These are phyloP conservation scores for Aspergillus ochraceoroseus DNA, from an alignment of 2,329 filamentous ascomycete genomes.

Conservation along the genomic window DNA sequence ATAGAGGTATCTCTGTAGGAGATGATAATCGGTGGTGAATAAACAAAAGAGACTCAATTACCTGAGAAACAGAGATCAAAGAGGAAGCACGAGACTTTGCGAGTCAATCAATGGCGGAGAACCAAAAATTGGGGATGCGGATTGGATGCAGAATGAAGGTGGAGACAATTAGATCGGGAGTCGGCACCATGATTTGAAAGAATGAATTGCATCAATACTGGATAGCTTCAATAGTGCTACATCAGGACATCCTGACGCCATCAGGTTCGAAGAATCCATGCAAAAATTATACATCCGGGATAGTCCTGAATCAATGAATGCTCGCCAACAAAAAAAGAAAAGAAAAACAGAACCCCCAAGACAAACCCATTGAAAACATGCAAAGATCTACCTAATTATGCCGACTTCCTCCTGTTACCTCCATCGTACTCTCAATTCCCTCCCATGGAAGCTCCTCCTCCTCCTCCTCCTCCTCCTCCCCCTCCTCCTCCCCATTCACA, in stretches of 20 bases:
- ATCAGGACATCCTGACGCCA: constrained; percentile 11
- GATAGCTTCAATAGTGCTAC: constrained; percentile 10
- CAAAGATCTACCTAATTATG: constrained; percentile 13
- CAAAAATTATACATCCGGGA: background rate
- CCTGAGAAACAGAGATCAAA: no score
- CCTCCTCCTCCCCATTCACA: constrained; percentile 37
- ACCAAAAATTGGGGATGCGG: no score
- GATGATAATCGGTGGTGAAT: background rate
- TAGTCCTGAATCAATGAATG: no score
- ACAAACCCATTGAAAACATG: background rate
- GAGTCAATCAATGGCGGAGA: no score
- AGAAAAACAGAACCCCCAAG: background rate
- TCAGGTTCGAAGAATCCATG: constrained; percentile 5
- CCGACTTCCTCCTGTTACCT: constrained; percentile 30
- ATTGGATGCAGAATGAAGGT: no score
- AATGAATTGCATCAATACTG: constrained; percentile 2
- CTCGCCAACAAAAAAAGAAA: constrained; percentile 5
- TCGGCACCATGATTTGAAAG: background rate
- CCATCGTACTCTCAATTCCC: constrained; percentile 42
- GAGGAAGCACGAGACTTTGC: no score
- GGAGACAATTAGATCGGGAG: no score
- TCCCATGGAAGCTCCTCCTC: constrained; percentile 43
- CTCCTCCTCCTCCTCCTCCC: no score
- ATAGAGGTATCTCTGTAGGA: background rate
- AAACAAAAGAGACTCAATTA: background rate